Evolutionary conservation across 2,329 filamentous ascomycete species (phyloP).

Genomic region (Fusarium staphyleae): DNA sequence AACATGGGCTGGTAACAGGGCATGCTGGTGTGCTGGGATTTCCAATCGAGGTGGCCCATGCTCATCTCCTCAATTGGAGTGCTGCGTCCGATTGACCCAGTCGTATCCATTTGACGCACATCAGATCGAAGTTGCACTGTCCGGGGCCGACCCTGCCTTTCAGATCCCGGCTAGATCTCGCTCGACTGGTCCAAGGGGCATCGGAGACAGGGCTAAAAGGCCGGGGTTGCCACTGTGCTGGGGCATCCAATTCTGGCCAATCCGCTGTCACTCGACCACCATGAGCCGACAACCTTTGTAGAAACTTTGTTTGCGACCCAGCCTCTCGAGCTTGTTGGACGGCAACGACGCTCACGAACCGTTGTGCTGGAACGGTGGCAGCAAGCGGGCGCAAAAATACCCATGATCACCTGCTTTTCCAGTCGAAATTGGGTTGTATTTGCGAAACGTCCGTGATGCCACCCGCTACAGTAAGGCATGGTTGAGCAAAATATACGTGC

Average conservation of each 20-base stretch:
- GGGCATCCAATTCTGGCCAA: conserved; percentile 22
- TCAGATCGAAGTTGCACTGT: conserved; percentile 37
- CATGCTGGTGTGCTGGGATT: background rate
- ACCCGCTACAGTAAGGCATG: background rate
- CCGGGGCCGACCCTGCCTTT: conserved; percentile 34
- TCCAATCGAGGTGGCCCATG: background rate
- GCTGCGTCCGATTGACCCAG: conserved; percentile 23
- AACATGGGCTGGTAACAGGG: background rate
- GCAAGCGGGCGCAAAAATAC: background rate
- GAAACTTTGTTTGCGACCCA: conserved; percentile 26
- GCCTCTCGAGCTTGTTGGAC: conserved; percentile 15
- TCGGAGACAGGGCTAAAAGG: conserved; percentile 7
- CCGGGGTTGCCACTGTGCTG: conserved; percentile 33
- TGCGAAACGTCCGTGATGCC: conserved; percentile 18
- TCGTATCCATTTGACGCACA: conserved; percentile 28
- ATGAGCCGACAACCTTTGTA: conserved; percentile 8
- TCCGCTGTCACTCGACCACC: conserved; percentile 9
- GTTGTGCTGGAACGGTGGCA: conserved; percentile 18
- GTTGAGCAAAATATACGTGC: background rate
- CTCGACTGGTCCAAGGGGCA: conserved; percentile 24
- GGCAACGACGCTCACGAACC: conserved; percentile 16
- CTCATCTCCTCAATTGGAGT: conserved; percentile 13
- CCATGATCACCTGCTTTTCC: conserved; percentile 9
- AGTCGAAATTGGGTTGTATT: conserved; percentile 8
- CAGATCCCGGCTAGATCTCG: conserved; percentile 35